Percentiles rank a stretch among this genome's conserved stretches.
phyloP scores from a whole-genome alignment of 2,329 filamentous ascomycete genomes.

The Cladophialophora yegresii region DNA sequence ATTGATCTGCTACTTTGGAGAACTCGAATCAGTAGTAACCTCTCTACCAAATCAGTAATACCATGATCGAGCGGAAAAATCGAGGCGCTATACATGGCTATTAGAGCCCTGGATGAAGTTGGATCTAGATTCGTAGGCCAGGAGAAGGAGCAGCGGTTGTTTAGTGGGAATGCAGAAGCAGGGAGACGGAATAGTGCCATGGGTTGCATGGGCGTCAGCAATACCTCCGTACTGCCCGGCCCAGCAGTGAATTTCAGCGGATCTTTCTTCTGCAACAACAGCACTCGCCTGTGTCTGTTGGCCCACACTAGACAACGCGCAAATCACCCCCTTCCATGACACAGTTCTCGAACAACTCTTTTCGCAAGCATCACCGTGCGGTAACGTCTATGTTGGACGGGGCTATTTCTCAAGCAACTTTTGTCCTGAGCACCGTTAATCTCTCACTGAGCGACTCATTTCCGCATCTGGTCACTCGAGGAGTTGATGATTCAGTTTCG shows the following conservation, averaged over 20 bases:
- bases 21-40: background rate
- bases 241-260: background rate
- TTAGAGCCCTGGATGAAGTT: background rate
- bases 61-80: background rate
- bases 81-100: background rate
- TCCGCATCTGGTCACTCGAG: background rate
- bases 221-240: slow-evolving; percentile 7
- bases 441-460: background rate
- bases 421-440: background rate
- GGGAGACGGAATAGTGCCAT: too few relatives aligned
- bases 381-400: background rate
- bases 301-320: background rate
- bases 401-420: background rate
- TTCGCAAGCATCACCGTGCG: background rate
- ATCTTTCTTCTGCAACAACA: background rate
- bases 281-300: background rate
- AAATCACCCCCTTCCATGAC: background rate
- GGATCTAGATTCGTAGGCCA: background rate
- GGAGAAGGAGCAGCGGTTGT: background rate
- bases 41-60: background rate
- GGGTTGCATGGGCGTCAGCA: background rate
- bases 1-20: background rate
- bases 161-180: background rate
- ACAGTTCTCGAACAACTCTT: background rate
- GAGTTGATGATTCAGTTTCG: background rate